These are phyloP conservation scores for Raddia guianensis DNA, from an alignment of 176 grass and related monocot genomes.

Conservation along the genomic window DNA sequence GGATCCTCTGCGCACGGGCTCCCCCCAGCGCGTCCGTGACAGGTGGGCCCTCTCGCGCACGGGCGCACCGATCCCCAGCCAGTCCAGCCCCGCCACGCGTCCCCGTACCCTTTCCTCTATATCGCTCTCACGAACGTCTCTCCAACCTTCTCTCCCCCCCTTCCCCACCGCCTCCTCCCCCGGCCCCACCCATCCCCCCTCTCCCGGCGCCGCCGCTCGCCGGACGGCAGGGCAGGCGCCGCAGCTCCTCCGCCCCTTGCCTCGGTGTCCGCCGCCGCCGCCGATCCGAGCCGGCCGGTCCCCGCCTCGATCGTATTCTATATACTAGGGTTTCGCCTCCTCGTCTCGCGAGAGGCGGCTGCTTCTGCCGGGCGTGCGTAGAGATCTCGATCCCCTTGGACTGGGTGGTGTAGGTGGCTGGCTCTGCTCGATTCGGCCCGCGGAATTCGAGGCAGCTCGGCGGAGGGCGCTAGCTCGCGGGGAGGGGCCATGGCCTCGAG, in stretches of 20 bases:
- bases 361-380: background rate
- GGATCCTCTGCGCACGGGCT: background rate
- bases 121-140: constrained; percentile 29
- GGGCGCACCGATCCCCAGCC: background rate
- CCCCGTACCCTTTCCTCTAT: constrained; percentile 3
- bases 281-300: constrained; percentile 32
- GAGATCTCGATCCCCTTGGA: constrained; percentile 42
- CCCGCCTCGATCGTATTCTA: constrained; percentile 29
- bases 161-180: background rate
- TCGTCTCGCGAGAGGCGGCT: background rate
- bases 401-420: background rate
- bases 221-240: constrained; percentile 42
- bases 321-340: constrained; percentile 46
- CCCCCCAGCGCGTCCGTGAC: background rate
- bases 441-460: constrained; percentile 16
- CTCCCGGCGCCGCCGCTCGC: constrained; percentile 44
- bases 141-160: background rate
- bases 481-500: constrained; percentile 53
- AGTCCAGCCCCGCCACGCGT: constrained; percentile 29
- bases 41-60: background rate
- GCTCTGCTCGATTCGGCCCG: constrained; percentile 25
- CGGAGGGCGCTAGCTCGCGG: background rate
- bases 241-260: background rate
- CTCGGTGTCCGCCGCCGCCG: background rate
- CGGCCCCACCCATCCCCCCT: constrained; percentile 44